phyloP scores from a whole-genome alignment of 768 basidiomycete genomes.

The Collybiopsis luxurians region DNA sequence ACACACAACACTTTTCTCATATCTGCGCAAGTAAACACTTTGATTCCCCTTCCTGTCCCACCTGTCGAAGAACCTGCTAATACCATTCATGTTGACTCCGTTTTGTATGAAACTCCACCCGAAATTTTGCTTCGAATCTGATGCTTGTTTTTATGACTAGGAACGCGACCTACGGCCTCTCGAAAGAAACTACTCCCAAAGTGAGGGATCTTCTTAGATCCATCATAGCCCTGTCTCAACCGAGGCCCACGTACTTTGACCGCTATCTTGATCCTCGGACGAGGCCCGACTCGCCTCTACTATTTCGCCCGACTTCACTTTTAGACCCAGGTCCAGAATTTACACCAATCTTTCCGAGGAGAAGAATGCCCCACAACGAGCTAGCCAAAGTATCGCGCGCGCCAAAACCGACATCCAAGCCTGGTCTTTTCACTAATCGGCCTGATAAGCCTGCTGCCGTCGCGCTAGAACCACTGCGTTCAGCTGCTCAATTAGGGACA shows the following conservation, averaged over 20 bases:
- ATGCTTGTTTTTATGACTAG: slow-evolving; percentile 14
- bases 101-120: slow-evolving; percentile 37
- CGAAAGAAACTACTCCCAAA: slow-evolving; percentile 19
- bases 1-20: slow-evolving; percentile 18
- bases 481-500: not conserved
- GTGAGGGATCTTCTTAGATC: slow-evolving; percentile 26
- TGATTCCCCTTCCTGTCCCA: slow-evolving; percentile 2
- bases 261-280: slow-evolving; percentile 20
- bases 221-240: slow-evolving; percentile 13
- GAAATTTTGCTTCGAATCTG: not conserved
- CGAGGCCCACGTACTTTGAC: slow-evolving; percentile 18
- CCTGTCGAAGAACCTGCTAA: slow-evolving; percentile 25
- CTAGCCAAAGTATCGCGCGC: no score
- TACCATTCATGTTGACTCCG: slow-evolving; percentile 26
- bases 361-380: not conserved
- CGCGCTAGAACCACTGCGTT: not conserved
- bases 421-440: no score
- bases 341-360: slow-evolving; percentile 44
- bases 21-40: slow-evolving; percentile 18
- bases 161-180: slow-evolving; percentile 28
- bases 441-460: no score
- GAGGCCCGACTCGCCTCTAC: slow-evolving; percentile 1
- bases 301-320: not conserved
- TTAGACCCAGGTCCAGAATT: not conserved
- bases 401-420: no score